Evolutionary conservation across 1,284 basidiomycete genomes (phyloP).

Genomic region (Ceratobasidium sp.): DNA sequence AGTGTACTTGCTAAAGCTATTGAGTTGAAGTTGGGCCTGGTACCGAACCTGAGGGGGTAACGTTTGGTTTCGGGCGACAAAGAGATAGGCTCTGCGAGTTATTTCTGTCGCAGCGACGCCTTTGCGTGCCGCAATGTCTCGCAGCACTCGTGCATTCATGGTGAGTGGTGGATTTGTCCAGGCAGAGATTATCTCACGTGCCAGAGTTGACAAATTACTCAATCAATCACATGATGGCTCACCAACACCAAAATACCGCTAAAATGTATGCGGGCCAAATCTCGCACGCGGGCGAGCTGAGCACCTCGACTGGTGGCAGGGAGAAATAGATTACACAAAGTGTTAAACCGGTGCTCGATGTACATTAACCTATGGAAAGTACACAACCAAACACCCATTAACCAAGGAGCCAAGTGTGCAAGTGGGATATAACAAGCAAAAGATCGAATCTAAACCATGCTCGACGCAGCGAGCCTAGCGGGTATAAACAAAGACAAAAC

Average conservation of each 20-base stretch:
- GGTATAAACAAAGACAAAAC: slow-evolving; percentile 19
- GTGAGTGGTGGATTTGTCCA: slow-evolving; percentile 4
- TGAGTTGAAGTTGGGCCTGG: slow-evolving; percentile 94
- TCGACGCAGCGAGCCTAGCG: slow-evolving; percentile 19
- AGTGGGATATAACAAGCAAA: neutral
- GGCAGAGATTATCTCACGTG: neutral
- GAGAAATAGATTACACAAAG: slow-evolving; percentile 4
- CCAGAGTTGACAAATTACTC: neutral
- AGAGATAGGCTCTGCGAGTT: slow-evolving; percentile 84
- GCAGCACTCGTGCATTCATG: slow-evolving; percentile 65
- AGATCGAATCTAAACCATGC: neutral
- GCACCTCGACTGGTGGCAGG: too few relatives aligned
- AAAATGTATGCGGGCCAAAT: too few relatives aligned
- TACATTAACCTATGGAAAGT: slow-evolving; percentile 32
- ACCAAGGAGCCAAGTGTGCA: neutral
- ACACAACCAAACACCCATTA: slow-evolving; percentile 19
- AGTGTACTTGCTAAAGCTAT: slow-evolving; percentile 82
- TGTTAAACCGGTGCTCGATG: neutral
- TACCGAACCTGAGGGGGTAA: slow-evolving; percentile 86
- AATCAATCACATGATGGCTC: neutral
- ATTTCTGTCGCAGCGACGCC: slow-evolving; percentile 78
- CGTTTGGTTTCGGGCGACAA: slow-evolving; percentile 86
- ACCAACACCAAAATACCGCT: neutral
- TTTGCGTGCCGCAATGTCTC: slow-evolving; percentile 77
- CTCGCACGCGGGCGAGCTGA: too few relatives aligned